Base-by-base conservation (phyloP, 73 alveolate genomes). In the Stentor roeselii region DNA sequence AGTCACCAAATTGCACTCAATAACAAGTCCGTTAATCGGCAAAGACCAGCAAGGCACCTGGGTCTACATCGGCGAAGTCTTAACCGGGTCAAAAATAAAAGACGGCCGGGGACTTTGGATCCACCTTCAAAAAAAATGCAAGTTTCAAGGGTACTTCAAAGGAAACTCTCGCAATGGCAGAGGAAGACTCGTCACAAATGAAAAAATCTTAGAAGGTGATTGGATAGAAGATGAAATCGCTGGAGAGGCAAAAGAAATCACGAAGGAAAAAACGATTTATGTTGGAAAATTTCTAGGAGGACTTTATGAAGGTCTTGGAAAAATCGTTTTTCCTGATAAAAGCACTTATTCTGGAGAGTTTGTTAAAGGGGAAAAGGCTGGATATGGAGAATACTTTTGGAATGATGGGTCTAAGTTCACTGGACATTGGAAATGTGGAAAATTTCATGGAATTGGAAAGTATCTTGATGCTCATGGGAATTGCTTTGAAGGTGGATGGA, bases 361-460 rank as follows among this genome's bases (percentile, higher is more conserved):
- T 41, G n/a, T 76, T 35, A 76, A 35, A 76, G 74, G 74, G 0
- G 84, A 76, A 41, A 0, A 32, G n/a, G 82, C 32, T 37, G 84
- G 84, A 39, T 41, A 76, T 39, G 84, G 84, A 40, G 74, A 76
- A 76, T 76, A 76, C 39, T 11, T 21, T n/a, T 76, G 60, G 75
- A 39, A 15, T 76, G 84, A 76, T 2, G 84, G 84, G 3, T 39
- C 75, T 14, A 35, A 14, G 6, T 76, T 36, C 34, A 15, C 6
- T 36, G 84, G 84, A 76, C 36, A 76, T n/a, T 76, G 84, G 74
- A 76, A 35, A 76, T 15, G 14, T 21, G 67, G 67, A 14, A 76
- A 76, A 76, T 39, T 76, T 37, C 84, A 76, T 37, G 84, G 84
- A 21, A n/a, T 39, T 34, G 84, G 84, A 37, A 67, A 67, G 34